phyloP scores from a whole-genome alignment of 257 asterid genomes.

The Voacanga thouarsii region DNA sequence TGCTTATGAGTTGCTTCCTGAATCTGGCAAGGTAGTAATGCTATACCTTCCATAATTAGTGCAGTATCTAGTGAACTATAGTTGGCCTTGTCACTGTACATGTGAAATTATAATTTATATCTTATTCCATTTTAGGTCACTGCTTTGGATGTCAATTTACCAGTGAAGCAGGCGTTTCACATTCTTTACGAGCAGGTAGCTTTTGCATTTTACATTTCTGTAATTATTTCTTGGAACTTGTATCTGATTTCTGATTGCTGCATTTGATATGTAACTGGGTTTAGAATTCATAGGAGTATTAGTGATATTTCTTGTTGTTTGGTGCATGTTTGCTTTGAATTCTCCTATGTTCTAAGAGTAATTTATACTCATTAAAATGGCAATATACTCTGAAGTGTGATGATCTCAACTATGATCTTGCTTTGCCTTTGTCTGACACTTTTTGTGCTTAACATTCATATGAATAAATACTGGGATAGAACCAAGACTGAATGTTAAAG shows the following conservation, averaged over 20 bases:
- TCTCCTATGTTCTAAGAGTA: neutral
- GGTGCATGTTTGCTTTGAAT: neutral
- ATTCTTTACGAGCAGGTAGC: constrained; percentile 75
- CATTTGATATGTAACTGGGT: neutral
- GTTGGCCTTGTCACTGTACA: neutral
- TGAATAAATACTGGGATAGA: neutral
- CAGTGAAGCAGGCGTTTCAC: constrained; percentile 81
- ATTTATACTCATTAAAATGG: neutral
- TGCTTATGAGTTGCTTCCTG: constrained; percentile 79
- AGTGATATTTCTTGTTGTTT: neutral
- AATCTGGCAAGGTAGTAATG: constrained; percentile 70
- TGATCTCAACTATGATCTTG: neutral
- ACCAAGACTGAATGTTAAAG: neutral
- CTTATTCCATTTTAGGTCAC: constrained; percentile 42
- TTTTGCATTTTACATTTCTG: neutral
- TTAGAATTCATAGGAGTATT: neutral
- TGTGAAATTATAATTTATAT: constrained; percentile 14
- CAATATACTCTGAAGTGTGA: neutral
- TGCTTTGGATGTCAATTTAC: constrained; percentile 68
- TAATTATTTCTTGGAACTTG: neutral
- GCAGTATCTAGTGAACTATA: neutral
- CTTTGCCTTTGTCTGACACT: neutral
- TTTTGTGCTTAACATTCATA: neutral
- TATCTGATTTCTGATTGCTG: neutral
- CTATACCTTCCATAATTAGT: neutral